phyloP scores from a whole-genome alignment of 208 protist genomes.

The Trypanosoma vivax region DNA sequence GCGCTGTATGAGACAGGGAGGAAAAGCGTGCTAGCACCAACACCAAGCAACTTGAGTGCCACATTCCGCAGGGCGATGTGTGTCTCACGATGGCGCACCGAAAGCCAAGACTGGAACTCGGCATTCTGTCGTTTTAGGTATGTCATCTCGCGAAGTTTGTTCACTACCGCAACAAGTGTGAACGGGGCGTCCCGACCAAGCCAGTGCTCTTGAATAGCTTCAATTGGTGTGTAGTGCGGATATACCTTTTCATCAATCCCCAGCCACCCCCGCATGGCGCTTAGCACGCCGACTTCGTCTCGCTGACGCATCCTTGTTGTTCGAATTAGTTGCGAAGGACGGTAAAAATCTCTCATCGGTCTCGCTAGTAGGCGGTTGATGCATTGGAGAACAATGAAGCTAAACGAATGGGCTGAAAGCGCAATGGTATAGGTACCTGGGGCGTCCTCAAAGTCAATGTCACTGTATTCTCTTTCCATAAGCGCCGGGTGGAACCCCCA shows the following conservation, averaged over 20 bases:
- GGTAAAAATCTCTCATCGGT: conserved; percentile 84
- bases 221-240: conserved; percentile 84
- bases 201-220: conserved; percentile 87
- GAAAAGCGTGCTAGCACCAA: conserved; percentile 79
- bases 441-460: conserved; percentile 73
- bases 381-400: conserved; percentile 61
- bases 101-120: conserved; percentile 86
- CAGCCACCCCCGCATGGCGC: conserved; percentile 85
- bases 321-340: conserved; percentile 77
- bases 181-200: conserved; percentile 84
- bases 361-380: conserved; percentile 62
- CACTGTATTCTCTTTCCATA: conserved; percentile 83
- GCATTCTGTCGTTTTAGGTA: conserved; percentile 83
- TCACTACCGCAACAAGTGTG: conserved; percentile 72
- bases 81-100: conserved; percentile 65
- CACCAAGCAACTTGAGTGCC: conserved; percentile 72
- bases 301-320: conserved; percentile 59
- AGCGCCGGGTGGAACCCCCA: conserved; percentile 83
- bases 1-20: conserved; percentile 66
- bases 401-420: conserved; percentile 76
- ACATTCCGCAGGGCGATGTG: conserved; percentile 80
- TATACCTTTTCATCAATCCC: conserved; percentile 79
- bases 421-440: conserved; percentile 74
- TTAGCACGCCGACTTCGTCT: conserved; percentile 65
- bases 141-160: conserved; percentile 86